Percentiles rank a stretch among this genome's conserved stretches.
Evolutionary conservation across 2,329 filamentous ascomycete genomes (phyloP).

Genomic region (Neonectria neomacrospora): DNA sequence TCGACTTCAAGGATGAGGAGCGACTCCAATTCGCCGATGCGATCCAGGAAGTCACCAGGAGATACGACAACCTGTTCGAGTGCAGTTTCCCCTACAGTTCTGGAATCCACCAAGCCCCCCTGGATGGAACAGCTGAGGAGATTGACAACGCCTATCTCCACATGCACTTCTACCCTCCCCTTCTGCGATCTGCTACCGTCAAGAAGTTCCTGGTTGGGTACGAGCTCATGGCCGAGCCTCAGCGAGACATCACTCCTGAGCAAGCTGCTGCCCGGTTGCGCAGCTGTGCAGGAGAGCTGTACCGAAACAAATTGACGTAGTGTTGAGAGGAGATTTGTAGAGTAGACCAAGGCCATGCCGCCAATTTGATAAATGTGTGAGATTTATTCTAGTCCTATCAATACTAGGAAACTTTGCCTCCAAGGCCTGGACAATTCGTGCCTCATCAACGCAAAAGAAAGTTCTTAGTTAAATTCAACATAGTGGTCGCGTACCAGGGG

Average conservation of each 20-base stretch:
- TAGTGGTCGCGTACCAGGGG: constrained; percentile 75
- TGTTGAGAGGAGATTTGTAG: constrained; percentile 34
- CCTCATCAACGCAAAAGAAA: background rate
- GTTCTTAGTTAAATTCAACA: constrained; percentile 57
- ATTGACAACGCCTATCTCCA: constrained; percentile 91
- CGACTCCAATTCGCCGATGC: constrained; percentile 80
- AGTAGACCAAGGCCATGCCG: constrained; percentile 1
- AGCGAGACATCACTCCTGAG: constrained; percentile 96
- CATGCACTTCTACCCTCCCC: constrained; percentile 96
- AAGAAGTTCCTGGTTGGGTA: constrained; percentile 97
- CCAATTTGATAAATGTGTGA: constrained; percentile 1
- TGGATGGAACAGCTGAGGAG: constrained; percentile 84
- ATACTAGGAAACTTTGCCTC: background rate
- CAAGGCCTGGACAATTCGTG: background rate
- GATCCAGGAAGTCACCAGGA: constrained; percentile 86
- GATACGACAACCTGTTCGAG: constrained; percentile 98
- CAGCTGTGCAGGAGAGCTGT: constrained; percentile 82
- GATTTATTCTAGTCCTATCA: background rate
- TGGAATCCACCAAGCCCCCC: constrained; percentile 93
- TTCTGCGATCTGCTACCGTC: constrained; percentile 91
- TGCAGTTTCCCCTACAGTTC: constrained; percentile 98
- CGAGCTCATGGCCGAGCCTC: constrained; percentile 96
- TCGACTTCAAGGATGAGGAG: constrained; percentile 81
- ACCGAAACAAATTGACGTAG: constrained; percentile 69
- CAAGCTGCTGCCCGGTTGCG: constrained; percentile 86